Percentiles rank a stretch among this genome's conserved stretches.
Evolutionary conservation across 164 flowering plant genomes (phyloP).

Genomic region (Aristolochia contorta): DNA sequence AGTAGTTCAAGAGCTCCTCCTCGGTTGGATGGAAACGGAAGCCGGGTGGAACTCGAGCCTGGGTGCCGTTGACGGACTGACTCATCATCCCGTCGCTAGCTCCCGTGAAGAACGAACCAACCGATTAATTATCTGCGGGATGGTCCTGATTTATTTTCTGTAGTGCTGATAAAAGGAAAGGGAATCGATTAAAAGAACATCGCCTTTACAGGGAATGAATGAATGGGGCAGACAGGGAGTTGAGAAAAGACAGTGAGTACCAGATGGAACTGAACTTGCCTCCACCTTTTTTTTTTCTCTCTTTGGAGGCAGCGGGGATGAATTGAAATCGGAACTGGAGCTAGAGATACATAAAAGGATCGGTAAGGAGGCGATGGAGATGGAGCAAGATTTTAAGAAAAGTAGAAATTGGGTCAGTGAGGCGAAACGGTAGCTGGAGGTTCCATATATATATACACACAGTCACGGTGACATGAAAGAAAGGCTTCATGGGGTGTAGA

Average conservation of each 20-base stretch:
- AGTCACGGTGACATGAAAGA: background rate
- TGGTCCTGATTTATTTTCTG: background rate
- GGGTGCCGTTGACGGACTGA: conserved; percentile 61
- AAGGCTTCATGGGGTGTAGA: background rate
- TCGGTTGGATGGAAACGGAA: conserved; percentile 92
- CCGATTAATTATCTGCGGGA: no score
- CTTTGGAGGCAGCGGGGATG: background rate
- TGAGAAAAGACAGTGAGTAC: no score
- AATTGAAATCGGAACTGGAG: background rate
- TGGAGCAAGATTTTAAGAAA: no score
- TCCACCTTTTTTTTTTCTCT: no score
- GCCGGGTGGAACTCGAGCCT: conserved; percentile 84
- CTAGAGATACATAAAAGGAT: background rate
- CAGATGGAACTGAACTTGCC: no score
- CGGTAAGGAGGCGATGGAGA: no score
- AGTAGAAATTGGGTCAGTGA: no score
- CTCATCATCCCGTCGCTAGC: conserved; percentile 31
- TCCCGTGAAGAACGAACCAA: no score
- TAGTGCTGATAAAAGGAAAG: background rate
- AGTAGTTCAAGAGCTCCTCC: conserved; percentile 86
- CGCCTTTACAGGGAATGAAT: background rate
- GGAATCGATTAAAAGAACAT: background rate
- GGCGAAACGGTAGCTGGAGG: background rate
- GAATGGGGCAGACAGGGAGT: no score
- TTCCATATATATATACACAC: background rate